Evolutionary conservation across 163 green algal genomes (phyloP).

Genomic region (Scenedesmus sp.): DNA sequence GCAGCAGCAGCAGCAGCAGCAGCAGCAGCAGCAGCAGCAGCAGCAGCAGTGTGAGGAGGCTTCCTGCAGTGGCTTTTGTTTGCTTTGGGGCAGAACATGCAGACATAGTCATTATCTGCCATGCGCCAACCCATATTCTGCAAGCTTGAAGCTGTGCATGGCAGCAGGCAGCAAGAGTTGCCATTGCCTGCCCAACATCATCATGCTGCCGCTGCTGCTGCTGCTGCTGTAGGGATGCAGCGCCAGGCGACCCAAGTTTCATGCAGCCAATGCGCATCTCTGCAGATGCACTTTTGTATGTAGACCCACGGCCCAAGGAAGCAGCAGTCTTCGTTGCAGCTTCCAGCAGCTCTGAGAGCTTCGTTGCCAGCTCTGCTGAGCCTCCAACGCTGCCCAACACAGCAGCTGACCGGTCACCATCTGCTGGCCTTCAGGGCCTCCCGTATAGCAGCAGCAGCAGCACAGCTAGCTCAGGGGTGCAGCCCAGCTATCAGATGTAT

Average conservation of each 20-base stretch:
- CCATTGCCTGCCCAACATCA: no score
- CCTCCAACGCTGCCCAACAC: background rate
- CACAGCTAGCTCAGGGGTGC: background rate
- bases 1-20: background rate
- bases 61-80: background rate
- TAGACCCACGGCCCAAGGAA: background rate
- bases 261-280: slow-evolving; percentile 1
- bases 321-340: background rate
- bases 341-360: background rate
- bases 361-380: background rate
- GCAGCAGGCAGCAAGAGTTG: no score
- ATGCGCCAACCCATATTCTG: no score
- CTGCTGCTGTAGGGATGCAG: background rate
- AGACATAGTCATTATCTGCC: no score
- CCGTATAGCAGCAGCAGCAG: background rate
- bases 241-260: background rate
- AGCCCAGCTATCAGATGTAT: background rate
- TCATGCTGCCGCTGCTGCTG: background rate
- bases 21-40: background rate
- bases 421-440: background rate
- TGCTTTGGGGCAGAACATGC: no score
- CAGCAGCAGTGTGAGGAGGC: background rate
- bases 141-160: no score
- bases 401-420: background rate
- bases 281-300: background rate